Percentiles rank a stretch among this genome's conserved stretches.
Evolutionary conservation across 495 filamentous ascomycete genomes (phyloP).

Genomic region (Penicillium canescens): DNA sequence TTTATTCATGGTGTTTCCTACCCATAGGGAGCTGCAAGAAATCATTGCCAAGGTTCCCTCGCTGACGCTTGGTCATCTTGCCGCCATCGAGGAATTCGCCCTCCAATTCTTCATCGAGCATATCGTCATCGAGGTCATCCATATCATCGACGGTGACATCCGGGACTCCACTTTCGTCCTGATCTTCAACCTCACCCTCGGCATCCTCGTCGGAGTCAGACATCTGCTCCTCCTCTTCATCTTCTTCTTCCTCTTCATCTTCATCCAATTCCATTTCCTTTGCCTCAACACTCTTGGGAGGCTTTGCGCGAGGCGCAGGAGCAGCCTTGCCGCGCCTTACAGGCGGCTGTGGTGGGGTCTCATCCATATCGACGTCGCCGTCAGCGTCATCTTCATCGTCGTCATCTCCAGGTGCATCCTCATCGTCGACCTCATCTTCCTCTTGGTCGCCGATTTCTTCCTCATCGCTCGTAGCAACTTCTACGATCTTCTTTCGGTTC

Average conservation of each 20-base stretch:
- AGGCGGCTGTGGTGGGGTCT: slow-evolving; percentile 45
- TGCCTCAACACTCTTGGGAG: slow-evolving; percentile 54
- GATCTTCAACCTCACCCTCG: slow-evolving; percentile 51
- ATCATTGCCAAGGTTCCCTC: slow-evolving; percentile 67
- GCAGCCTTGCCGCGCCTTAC: slow-evolving; percentile 32
- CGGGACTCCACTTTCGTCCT: slow-evolving; percentile 46
- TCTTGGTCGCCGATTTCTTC: slow-evolving; percentile 58
- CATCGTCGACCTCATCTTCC: slow-evolving; percentile 60
- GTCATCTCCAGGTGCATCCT: slow-evolving; percentile 59
- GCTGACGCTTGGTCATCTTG: slow-evolving; percentile 87
- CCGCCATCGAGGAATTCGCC: slow-evolving; percentile 65
- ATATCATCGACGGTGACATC: slow-evolving; percentile 39
- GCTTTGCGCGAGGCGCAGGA: slow-evolving; percentile 32
- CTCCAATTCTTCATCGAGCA: slow-evolving; percentile 62
- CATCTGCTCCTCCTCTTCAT: slow-evolving; percentile 57
- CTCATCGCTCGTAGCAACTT: slow-evolving; percentile 61
- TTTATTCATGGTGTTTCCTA: slow-evolving; percentile 27
- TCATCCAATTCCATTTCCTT: slow-evolving; percentile 61
- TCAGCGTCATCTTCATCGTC: slow-evolving; percentile 59
- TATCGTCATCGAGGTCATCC: slow-evolving; percentile 56
- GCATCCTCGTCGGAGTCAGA: slow-evolving; percentile 52
- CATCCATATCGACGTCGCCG: slow-evolving; percentile 59
- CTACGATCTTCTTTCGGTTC: slow-evolving; percentile 67
- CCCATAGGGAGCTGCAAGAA: slow-evolving; percentile 86
- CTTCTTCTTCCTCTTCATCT: slow-evolving; percentile 46